Conservation (phyloP, 495 filamentous ascomycete genomes). For the Lasiosphaeris hirsuta region DNA sequence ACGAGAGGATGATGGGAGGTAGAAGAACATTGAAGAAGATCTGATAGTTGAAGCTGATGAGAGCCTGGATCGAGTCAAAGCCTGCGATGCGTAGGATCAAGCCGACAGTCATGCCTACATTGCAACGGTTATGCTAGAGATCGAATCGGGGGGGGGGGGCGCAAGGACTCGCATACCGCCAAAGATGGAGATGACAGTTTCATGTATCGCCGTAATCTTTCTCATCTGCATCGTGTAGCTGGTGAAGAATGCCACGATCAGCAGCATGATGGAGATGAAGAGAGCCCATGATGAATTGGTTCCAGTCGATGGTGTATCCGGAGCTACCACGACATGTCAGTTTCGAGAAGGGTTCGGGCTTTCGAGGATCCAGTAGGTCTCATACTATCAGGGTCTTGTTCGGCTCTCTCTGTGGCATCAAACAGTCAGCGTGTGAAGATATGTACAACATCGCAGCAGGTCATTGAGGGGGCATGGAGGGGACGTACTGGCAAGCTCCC, state of each 20-base stretch:
- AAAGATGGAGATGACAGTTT: constrained; percentile 97
- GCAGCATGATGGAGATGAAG: constrained; percentile 88
- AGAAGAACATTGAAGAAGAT: constrained; percentile 99
- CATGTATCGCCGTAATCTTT: constrained; percentile 95
- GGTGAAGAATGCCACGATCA: constrained; percentile 91
- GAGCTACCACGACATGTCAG: constrained; percentile 33
- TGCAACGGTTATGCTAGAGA: constrained; percentile 9
- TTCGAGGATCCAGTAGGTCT: not conserved
- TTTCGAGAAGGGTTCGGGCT: not conserved
- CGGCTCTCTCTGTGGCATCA: constrained; percentile 44
- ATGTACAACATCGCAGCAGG: not conserved
- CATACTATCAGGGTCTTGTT: constrained; percentile 51
- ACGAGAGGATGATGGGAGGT: constrained; percentile 94
- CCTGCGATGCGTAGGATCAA: constrained; percentile 78
- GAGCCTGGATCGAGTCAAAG: constrained; percentile 75
- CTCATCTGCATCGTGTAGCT: constrained; percentile 93
- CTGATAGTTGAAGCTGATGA: constrained; percentile 95
- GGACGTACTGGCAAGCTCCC: constrained; percentile 42
- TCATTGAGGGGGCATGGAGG: not conserved
- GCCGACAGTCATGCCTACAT: constrained; percentile 88
- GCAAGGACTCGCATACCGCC: constrained; percentile 59
- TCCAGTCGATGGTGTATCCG: constrained; percentile 67
- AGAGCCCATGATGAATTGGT: constrained; percentile 93
- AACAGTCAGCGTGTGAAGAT: not conserved
- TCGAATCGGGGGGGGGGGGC: not conserved